Evolutionary conservation across 2,329 filamentous ascomycete genomes (phyloP).

Genomic region (Furcasterigmium furcatum): DNA sequence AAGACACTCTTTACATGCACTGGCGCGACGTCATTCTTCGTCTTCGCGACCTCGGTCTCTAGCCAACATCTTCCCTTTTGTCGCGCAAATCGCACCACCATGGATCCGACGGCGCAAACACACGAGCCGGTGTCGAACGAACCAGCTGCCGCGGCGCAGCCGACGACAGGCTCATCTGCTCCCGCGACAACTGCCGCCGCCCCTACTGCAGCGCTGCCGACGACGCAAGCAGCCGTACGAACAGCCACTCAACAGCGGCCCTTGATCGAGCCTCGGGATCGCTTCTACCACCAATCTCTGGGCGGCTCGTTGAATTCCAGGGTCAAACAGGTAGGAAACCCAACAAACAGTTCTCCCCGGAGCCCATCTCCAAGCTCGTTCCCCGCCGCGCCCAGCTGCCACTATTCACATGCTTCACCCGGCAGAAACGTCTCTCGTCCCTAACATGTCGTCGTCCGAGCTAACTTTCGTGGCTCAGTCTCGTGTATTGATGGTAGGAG

Average conservation of each 20-base stretch:
- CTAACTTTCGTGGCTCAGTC: conserved; percentile 54
- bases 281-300: conserved; percentile 62
- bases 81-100: background rate
- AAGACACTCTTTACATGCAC: conserved; percentile 1
- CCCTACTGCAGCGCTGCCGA: conserved; percentile 3
- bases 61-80: background rate
- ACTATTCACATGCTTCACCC: background rate
- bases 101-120: background rate
- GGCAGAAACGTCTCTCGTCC: background rate
- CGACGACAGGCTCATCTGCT: background rate
- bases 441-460: conserved; percentile 6
- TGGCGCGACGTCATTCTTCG: conserved; percentile 7
- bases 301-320: conserved; percentile 59
- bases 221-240: conserved; percentile 7
- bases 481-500: conserved; percentile 88
- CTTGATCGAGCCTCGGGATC: conserved; percentile 40
- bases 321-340: conserved; percentile 63
- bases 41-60: background rate
- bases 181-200: background rate
- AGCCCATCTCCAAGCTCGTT: no score
- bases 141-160: background rate
- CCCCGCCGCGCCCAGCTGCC: background rate
- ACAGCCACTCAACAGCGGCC: conserved; percentile 12
- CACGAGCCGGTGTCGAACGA: conserved; percentile 4
- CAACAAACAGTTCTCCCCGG: no score